Conservation (phyloP, 2,329 filamentous ascomycete genomes). For the Aspergillus floridensis region DNA sequence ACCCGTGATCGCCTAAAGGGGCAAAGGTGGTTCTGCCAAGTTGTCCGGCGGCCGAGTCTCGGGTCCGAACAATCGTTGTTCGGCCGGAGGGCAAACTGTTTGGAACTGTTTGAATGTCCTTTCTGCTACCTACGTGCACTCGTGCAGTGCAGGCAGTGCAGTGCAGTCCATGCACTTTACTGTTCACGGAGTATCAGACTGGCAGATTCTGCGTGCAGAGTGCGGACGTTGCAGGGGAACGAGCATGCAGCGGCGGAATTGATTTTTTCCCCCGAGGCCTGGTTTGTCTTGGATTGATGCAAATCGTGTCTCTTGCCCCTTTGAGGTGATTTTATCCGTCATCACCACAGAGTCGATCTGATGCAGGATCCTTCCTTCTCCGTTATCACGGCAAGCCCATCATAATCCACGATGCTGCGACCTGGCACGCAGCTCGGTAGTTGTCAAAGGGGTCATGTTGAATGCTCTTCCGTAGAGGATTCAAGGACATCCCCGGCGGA, state of each 20-base stretch:
- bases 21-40: background rate
- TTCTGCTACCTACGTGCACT: background rate
- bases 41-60: conserved; percentile 15
- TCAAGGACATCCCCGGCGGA: background rate
- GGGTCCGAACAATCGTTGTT: conserved; percentile 9
- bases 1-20: background rate
- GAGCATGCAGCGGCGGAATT: conserved; percentile 6
- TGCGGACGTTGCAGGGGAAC: no score
- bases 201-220: no score
- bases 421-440: background rate
- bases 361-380: background rate
- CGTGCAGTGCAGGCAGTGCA: no score
- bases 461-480: background rate
- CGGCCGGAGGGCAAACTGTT: conserved; percentile 5
- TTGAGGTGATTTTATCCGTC: background rate
- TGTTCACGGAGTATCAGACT: background rate
- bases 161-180: no score
- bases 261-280: conserved; percentile 13
- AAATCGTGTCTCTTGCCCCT: background rate
- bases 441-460: background rate
- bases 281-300: background rate
- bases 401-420: no score
- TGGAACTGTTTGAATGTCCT: background rate
- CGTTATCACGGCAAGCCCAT: no score
- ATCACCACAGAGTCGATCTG: background rate